Evolutionary conservation across 2,329 filamentous ascomycete species (phyloP), one percentile per base, ranked within the genome.

Genomic region (Trichoderma gracile): DNA sequence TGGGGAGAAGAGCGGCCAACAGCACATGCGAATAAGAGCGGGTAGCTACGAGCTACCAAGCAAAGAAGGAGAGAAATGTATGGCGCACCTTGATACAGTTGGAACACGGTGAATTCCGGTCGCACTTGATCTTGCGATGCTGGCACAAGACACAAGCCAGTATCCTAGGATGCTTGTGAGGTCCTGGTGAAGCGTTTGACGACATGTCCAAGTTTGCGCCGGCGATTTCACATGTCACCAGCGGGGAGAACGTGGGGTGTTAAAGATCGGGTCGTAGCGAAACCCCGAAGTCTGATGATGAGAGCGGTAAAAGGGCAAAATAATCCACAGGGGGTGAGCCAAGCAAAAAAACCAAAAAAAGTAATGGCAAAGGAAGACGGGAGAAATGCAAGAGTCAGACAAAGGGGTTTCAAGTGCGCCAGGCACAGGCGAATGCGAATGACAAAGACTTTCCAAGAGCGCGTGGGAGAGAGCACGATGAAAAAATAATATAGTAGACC

Each of bases 61-160:
- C 40, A 25, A n/a, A 23, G 25, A 38, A 21, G 25, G 45, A 47
- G 38, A 53, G 25, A 52, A 73, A 70, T 55, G 30, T 25, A 56
- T 63, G 57, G 72, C 75, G 67, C 69, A 86, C 84, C 80, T 86
- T 87, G 71, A 83, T 75, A 68, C 84, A 87, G 69, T 87, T 86
- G 65, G 84, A 81, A 70, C 84, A 87, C 4, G 84, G 85, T 46
- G 81, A 84, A 47, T 80, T 81, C 66, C 84, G 80, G 69, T 87
- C 84, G 74, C 85, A 87, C 73, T 85, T 86, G 74, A 86, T 86
- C 75, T 87, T 87, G 70, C 85, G 81, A 70, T 84, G 82, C 71
- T 87, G 84, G 71, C 84, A 87, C 43, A 86, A 76, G 21, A 84
- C 82, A 68, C 84, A 85, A 21, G 82, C 82, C 64, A 85, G 75